Percentiles rank a stretch among this genome's conserved stretches.
These are phyloP conservation scores for Anisodus tanguticus DNA, from an alignment of 257 asterid species.

Conservation along the genomic window DNA sequence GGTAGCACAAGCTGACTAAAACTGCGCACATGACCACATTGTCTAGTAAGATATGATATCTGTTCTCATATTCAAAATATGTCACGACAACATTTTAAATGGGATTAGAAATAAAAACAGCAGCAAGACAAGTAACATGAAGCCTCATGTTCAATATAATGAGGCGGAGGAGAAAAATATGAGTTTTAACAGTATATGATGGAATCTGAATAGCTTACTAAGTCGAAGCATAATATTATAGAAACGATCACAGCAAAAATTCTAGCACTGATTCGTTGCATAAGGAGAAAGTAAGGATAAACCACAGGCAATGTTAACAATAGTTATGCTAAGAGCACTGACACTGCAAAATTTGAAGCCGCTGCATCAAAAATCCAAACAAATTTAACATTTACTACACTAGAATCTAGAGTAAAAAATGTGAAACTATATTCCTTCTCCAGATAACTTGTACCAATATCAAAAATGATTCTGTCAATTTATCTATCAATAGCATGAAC, in stretches of 20 bases:
- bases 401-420: neutral
- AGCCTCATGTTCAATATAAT: neutral
- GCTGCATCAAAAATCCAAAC: neutral
- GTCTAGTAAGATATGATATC: conserved; percentile 47
- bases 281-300: neutral
- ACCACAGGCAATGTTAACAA: neutral
- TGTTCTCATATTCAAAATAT: conserved; percentile 42
- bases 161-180: neutral
- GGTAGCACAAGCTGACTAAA: conserved; percentile 52
- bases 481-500: neutral
- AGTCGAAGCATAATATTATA: neutral
- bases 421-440: neutral
- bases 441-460: neutral
- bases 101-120: conserved; percentile 3
- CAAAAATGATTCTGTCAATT: neutral
- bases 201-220: conserved; percentile 5
- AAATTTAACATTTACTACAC: neutral
- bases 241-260: neutral
- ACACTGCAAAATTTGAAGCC: neutral
- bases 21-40: conserved; percentile 50
- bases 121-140: conserved; percentile 11
- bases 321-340: neutral
- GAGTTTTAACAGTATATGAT: neutral
- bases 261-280: neutral
- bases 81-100: conserved; percentile 23